phyloP scores from a whole-genome alignment of 306 rosid species.

The Dryas drummondii region DNA sequence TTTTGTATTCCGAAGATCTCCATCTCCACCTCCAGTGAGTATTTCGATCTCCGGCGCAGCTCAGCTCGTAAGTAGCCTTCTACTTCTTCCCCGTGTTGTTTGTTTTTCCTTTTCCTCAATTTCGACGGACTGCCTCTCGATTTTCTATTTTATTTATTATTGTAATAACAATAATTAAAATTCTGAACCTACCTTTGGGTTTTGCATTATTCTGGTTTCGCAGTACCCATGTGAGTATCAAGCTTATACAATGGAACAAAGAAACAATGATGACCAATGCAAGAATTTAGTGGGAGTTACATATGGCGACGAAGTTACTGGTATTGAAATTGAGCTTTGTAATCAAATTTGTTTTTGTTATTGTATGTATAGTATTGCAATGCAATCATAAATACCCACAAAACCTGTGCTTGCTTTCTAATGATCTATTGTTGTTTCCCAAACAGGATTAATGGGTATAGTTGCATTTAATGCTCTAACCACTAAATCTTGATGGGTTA shows the following conservation, averaged over 20 bases:
- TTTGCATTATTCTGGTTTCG: neutral
- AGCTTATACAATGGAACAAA: neutral
- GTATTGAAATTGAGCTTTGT: neutral
- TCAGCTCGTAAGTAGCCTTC: no score
- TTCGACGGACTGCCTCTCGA: no score
- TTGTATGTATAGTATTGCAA: neutral
- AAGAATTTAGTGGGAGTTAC: neutral
- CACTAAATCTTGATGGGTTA: neutral
- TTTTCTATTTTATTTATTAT: no score
- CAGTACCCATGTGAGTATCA: slow-evolving; percentile 5
- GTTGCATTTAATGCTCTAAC: neutral
- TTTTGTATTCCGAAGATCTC: no score
- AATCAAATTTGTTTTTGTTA: neutral
- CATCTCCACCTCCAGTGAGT: no score
- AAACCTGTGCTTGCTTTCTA: no score
- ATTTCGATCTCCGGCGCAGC: no score
- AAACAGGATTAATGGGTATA: no score
- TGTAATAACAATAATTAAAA: no score
- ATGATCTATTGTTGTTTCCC: neutral
- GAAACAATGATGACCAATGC: slow-evolving; percentile 6
- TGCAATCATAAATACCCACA: neutral
- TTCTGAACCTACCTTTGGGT: neutral
- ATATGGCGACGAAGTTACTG: neutral
- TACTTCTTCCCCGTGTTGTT: no score
- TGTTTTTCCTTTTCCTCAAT: no score